Base-by-base conservation (phyloP, 2,329 filamentous ascomycete species). In the Trichothecium sympodiale region DNA sequence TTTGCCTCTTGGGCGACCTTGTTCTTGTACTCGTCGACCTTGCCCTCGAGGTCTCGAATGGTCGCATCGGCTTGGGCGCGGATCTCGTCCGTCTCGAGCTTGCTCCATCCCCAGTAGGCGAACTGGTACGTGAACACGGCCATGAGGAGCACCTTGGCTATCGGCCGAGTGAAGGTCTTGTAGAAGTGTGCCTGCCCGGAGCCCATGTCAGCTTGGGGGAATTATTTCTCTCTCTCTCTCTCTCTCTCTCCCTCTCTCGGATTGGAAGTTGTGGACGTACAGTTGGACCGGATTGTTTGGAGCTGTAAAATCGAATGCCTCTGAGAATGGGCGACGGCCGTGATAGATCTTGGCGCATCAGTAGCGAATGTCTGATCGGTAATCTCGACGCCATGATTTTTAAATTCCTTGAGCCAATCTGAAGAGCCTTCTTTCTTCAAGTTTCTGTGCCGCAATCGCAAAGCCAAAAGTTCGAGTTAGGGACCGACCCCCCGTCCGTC, bases 41-140 rank as follows among this genome's bases (percentile, higher is more conserved):
- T 53, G 6, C 52, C 49, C 43, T 66, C 62, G 5, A 66, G 49
- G 8, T 47, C 43, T 8, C 52, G 45, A 29, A 65, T 55, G 29
- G 52, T 54, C 9, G 43, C 54, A 45, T 71, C 59, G 46, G 71
- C 73, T 31, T 76, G 64, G 15, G 62, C 60, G 50, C 71, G 76
- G 38, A 73, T 64, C 60, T 91, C 84, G 36, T 83, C 69, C 25
- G 72, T 71, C 56, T 88, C 83, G 34, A 89, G 65, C 57, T 80
- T 83, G 27, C 74, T 54, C 84, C 84, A 91, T 12, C 61, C 62
- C 63, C 74, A 85, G 59, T 88, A 89, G 12, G 71, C 58, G n/a
- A 83, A 48, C 58, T 91, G 84, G 55, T 89, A 91, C 2, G 79
- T 81, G 51, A 85, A 77, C 37, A 87, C 71, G 36, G 84, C 82